phyloP scores from a whole-genome alignment of 495 filamentous ascomycete genomes.

The Trichoderma parareesei region DNA sequence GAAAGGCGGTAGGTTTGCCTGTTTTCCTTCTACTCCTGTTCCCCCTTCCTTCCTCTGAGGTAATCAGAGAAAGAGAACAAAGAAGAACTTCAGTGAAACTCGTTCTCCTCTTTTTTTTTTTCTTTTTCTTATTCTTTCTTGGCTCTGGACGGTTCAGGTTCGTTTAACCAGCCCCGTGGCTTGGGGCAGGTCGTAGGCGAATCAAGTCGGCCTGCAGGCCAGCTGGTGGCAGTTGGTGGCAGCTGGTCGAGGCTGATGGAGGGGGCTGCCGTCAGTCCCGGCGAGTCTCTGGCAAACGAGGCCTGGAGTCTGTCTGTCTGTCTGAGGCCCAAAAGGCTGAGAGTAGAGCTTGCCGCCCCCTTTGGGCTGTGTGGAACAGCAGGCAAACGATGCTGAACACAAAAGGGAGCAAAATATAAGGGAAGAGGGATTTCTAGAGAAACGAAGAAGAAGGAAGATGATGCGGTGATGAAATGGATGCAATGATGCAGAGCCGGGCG shows the following conservation, averaged over 20 bases:
- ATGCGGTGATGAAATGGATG: background rate
- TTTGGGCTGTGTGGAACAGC: background rate
- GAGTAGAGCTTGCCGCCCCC: background rate
- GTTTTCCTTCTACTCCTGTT: background rate
- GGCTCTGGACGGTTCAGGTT: no score
- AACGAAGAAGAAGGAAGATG: background rate
- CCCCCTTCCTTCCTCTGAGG: background rate
- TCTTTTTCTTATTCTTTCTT: no score
- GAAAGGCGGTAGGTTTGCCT: background rate
- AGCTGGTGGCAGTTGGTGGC: background rate
- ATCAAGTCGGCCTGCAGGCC: background rate
- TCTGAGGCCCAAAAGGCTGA: background rate
- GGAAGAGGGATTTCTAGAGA: background rate
- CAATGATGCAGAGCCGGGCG: background rate
- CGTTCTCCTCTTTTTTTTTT: no score
- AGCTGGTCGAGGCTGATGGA: background rate
- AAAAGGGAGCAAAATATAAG: background rate
- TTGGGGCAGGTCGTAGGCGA: background rate
- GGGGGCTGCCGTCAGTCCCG: no score
- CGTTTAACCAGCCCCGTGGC: background rate
- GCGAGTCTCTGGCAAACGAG: no score
- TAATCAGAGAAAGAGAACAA: background rate
- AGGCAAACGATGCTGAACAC: background rate
- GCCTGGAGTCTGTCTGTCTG: background rate
- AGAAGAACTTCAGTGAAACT: no score